Base-by-base conservation (phyloP, 495 filamentous ascomycete species). In the Podospora australis region DNA sequence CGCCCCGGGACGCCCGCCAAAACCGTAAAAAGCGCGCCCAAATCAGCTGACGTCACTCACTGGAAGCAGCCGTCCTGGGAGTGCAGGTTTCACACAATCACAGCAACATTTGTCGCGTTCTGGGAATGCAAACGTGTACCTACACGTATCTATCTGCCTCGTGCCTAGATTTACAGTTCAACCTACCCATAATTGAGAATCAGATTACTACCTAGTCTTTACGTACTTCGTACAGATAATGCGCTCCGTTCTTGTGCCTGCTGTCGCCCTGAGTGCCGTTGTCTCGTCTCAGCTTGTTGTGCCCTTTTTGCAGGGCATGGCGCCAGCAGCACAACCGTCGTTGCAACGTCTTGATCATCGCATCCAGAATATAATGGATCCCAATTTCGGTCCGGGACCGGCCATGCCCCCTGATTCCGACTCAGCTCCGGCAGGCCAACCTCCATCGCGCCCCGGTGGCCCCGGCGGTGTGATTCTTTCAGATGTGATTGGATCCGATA, bases 401-500 rank as follows among this genome's bases (percentile, higher is more conserved):
- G 63, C 60, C 14, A 52, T 66, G 24, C 58, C 65, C 3, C 55
- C 67, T 13, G 40, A 43, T 7, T 57, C 65, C 22, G 57, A 53
- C 21, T 44, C 53, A 2, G 46, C 58, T 21, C 59, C 70, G 23
- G 57, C 70, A 22, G 54, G 64, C 17, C 54, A 64, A 21, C 71
- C 71, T 32, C 69, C 78, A 6, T 56, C 74, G 17, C 59, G 62
- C 2, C 42, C 60, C 21, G 54, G 68, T 14, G 60, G 60, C 25
- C 53, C 68, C 14, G 60, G 60, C 25, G 54, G 60, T 2, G 70
- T 75, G 30, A 78, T 88, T 26, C 80, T 97, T 39, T 86, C 86
- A 19, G 94, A 97, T 59, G 83, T 96, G 13, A 82, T 98, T 52
- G 87, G 87, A 11, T 82, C 81, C 52, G 84, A 88, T 41, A 82